Evolutionary conservation across 2,329 filamentous ascomycete genomes (phyloP), one percentile per base, ranked within the genome.

Genomic region (Colletotrichum falcatum): DNA sequence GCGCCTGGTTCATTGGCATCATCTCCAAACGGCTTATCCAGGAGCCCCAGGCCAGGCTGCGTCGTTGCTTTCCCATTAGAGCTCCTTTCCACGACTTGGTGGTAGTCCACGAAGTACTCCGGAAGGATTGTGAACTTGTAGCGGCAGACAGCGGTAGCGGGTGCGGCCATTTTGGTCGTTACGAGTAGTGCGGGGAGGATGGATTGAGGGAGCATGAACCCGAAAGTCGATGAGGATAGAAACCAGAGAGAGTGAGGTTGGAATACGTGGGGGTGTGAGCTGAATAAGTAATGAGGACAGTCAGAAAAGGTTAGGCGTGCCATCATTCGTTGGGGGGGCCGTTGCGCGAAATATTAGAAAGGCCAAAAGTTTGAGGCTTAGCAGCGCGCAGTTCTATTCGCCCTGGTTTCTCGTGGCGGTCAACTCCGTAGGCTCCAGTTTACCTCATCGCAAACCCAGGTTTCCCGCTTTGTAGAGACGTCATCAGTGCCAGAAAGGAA

Each of bases 21-120:
- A 37, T 74, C 72, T 12, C 74, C 71, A 71, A 88, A 87, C 2
- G 81, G 80, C 28, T 82, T 83, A 64, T 86, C 80, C 46, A 89
- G 83, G 16, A 90, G 80, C 26, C 86, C 88, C 37, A 90, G 85
- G 74, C 86, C 85, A 12, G 81, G 79, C 65, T 83, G 82, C 8
- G 83, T 87, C 9, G 74, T 75, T 62, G 81, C 76, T 46, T 79
- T 79, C 20, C 74, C 74, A 28, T 61, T 64, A 2, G 76, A 76
- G 65, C 62, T 64, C 11, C 35, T 30, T 2, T 49, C 81, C 83
- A 69, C 55, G 6, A 26, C 14, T 20, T 35, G 3, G 30, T 66
- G 33, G 70, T 68, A 73, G 56, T 70, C 42, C 6, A 58, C 37
- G 14, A 63, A 49, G 16, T 48, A 44, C 9, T 64, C 48, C 9